Evolutionary conservation across 768 basidiomycete species (phyloP).

Genomic region (Leucosporidium scottii): DNA sequence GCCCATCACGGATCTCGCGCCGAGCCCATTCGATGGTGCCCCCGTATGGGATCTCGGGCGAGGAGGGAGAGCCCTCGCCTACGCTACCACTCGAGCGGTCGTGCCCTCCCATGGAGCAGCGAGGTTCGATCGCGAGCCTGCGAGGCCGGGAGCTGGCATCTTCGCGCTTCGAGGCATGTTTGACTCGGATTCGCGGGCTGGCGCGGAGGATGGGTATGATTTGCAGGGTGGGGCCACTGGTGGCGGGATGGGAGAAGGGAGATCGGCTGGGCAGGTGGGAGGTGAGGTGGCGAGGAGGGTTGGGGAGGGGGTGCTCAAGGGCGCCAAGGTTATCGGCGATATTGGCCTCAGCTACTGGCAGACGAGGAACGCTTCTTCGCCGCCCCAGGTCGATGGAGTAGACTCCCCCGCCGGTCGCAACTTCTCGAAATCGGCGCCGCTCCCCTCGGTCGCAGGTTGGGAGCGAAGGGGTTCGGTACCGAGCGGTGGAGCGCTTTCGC

Average conservation of each 20-base stretch:
- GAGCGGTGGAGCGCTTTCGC: neutral
- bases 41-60: conserved; percentile 27
- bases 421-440: conserved; percentile 32
- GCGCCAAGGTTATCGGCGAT: conserved; percentile 29
- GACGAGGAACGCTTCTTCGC: conserved; percentile 2
- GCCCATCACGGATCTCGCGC: conserved; percentile 17
- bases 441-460: conserved; percentile 1
- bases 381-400: conserved; percentile 2
- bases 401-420: neutral
- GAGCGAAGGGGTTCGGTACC: neutral
- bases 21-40: conserved; percentile 10
- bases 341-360: conserved; percentile 15
- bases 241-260: neutral
- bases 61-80: conserved; percentile 27
- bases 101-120: neutral
- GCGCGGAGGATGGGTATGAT: neutral
- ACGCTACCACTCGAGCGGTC: conserved; percentile 8
- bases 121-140: conserved; percentile 11
- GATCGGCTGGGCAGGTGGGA: conserved; percentile 16
- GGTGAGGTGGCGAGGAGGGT: conserved; percentile 23
- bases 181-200: neutral
- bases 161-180: conserved; percentile 21
- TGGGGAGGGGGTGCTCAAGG: conserved; percentile 29
- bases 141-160: conserved; percentile 12
- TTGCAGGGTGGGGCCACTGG: neutral